phyloP scores from a whole-genome alignment of 75 land plant species.

The Selaginella tamariscina region DNA sequence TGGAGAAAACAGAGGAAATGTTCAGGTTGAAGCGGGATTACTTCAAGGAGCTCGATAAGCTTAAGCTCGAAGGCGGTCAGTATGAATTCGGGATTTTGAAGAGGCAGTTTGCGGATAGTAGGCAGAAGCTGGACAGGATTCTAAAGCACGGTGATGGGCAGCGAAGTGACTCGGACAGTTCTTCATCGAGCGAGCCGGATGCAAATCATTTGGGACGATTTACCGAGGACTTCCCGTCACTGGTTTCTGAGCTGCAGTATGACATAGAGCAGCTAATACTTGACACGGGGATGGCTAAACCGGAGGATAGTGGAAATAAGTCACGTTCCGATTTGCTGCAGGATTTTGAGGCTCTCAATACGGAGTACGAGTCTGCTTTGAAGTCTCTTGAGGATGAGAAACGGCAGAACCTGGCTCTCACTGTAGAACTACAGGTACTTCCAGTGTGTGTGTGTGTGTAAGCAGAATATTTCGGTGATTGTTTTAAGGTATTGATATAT shows the following conservation, averaged over 20 bases:
- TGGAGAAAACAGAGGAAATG: neutral
- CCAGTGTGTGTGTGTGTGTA: too few relatives aligned
- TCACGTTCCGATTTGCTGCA: neutral
- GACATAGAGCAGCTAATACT: neutral
- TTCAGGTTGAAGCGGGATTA: slow-evolving; percentile 1
- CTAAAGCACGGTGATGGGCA: neutral
- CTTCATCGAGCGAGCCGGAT: neutral
- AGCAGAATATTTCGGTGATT: too few relatives aligned
- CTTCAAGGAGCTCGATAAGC: neutral
- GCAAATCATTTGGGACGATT: neutral
- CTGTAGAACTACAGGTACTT: neutral
- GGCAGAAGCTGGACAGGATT: slow-evolving; percentile 1
- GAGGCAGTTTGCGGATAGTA: neutral
- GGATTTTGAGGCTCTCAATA: neutral
- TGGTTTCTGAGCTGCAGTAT: neutral
- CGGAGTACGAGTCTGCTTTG: neutral
- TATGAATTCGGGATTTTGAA: neutral
- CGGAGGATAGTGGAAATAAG: neutral
- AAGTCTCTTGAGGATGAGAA: neutral
- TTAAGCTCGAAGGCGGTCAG: neutral
- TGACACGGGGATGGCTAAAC: neutral
- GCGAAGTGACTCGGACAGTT: neutral
- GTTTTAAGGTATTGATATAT: too few relatives aligned
- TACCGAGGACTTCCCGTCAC: neutral
- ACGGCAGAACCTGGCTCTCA: neutral